These are phyloP conservation scores for Crepidotus variabilis DNA, from an alignment of 768 basidiomycete genomes.

Conservation along the genomic window DNA sequence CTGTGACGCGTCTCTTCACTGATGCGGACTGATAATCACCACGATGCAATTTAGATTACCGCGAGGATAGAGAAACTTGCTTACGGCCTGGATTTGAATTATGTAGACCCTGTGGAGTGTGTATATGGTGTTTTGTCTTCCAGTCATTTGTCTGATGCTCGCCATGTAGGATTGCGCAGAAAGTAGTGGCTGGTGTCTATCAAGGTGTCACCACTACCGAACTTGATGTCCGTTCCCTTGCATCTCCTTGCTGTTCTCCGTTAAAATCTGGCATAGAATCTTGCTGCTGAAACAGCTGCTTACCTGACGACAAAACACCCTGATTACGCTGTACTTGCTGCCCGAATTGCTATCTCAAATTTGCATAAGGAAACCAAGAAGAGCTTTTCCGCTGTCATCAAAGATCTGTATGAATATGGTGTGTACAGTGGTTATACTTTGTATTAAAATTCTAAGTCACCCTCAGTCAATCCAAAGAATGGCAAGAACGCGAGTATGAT, in stretches of 20 bases:
- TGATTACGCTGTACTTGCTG: constrained; percentile 97
- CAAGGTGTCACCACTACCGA: constrained; percentile 96
- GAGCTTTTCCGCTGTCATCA: constrained; percentile 88
- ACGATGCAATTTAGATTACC: constrained; percentile 57
- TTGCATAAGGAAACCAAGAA: constrained; percentile 99
- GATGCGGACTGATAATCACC: constrained; percentile 13
- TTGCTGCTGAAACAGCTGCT: constrained; percentile 95
- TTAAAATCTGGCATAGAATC: constrained; percentile 55
- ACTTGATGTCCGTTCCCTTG: constrained; percentile 69
- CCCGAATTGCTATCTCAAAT: constrained; percentile 98
- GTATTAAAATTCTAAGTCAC: constrained; percentile 18
- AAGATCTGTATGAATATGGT: constrained; percentile 89
- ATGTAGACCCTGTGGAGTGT: constrained; percentile 91
- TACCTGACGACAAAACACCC: constrained; percentile 96
- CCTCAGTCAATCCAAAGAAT: constrained; percentile 89
- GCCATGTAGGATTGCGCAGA: constrained; percentile 71
- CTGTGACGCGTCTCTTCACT: constrained; percentile 5
- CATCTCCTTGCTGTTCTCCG: not conserved
- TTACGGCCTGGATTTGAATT: constrained; percentile 91
- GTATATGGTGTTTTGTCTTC: constrained; percentile 18
- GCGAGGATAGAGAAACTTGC: constrained; percentile 86
- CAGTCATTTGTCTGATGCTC: not conserved
- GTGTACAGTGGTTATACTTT: constrained; percentile 15
- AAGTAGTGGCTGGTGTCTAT: constrained; percentile 91
- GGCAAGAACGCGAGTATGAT: constrained; percentile 86